Conservation (phyloP, 495 filamentous ascomycete species). For the Lophiostoma macrostomum region DNA sequence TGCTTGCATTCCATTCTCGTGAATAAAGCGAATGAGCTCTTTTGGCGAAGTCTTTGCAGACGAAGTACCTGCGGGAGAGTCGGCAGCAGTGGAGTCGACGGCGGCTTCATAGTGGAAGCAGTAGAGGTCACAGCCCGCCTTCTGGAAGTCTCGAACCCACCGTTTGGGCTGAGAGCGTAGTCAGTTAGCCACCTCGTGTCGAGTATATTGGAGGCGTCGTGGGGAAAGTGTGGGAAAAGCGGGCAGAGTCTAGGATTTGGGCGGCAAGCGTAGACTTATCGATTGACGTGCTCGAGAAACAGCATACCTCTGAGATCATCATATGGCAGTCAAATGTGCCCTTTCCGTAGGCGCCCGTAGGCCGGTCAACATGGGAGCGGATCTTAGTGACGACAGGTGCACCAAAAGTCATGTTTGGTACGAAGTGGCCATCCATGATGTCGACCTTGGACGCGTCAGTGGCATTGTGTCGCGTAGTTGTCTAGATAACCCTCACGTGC, state of each 20-base stretch:
- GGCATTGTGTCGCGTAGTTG: slow-evolving; percentile 6
- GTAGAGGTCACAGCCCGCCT: slow-evolving; percentile 93
- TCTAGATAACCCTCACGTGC: slow-evolving; percentile 51
- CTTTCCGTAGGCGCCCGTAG: slow-evolving; percentile 55
- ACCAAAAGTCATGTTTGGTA: slow-evolving; percentile 97
- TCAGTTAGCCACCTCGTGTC: slow-evolving; percentile 16
- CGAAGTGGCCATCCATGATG: slow-evolving; percentile 82
- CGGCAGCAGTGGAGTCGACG: slow-evolving; percentile 74
- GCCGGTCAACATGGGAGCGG: slow-evolving; percentile 72
- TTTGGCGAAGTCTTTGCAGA: slow-evolving; percentile 70
- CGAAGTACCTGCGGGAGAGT: slow-evolving; percentile 64
- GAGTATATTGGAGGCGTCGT: slow-evolving; percentile 28
- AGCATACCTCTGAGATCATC: slow-evolving; percentile 93
- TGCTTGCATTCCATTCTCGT: slow-evolving; percentile 81
- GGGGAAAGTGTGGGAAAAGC: slow-evolving; percentile 3
- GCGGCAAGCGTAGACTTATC: slow-evolving; percentile 26
- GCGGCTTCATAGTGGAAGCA: slow-evolving; percentile 99
- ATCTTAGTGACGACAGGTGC: slow-evolving; percentile 93
- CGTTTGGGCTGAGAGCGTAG: slow-evolving; percentile 71
- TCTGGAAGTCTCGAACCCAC: slow-evolving; percentile 93
- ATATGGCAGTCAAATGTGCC: slow-evolving; percentile 99
- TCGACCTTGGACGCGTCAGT: slow-evolving; percentile 32
- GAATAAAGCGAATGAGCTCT: slow-evolving; percentile 85
- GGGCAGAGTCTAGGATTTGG: neutral
- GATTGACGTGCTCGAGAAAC: neutral